Conservation (phyloP, 805 yeast genomes). For the Priceomyces castillae region DNA sequence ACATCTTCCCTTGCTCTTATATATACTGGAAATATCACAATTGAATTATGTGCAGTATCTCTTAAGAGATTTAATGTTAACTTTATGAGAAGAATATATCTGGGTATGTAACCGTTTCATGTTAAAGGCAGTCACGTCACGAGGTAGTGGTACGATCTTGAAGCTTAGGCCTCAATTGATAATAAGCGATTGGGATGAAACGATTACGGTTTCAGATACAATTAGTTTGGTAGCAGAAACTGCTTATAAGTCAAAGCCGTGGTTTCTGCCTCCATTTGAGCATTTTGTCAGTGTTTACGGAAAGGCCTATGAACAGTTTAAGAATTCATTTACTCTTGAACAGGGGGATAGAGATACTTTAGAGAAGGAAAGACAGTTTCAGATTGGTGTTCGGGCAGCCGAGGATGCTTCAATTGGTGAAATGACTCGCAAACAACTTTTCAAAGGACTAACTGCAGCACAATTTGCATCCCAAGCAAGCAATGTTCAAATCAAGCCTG, state of each 20-base stretch:
- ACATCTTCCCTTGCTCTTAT: no score
- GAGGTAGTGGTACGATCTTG: not conserved
- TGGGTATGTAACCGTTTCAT: no score
- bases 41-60: no score
- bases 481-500: slow-evolving; percentile 37
- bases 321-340: slow-evolving; percentile 14
- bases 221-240: slow-evolving; percentile 49
- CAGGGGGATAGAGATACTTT: slow-evolving; percentile 28
- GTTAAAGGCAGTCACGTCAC: not conserved
- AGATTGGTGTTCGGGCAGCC: slow-evolving; percentile 40
- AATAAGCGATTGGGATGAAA: slow-evolving; percentile 67
- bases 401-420: slow-evolving; percentile 50
- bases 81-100: no score
- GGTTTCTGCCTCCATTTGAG: slow-evolving; percentile 36
- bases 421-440: slow-evolving; percentile 35
- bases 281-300: slow-evolving; percentile 46
- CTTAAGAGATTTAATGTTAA: no score
- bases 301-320: slow-evolving; percentile 32
- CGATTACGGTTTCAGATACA: slow-evolving; percentile 56
- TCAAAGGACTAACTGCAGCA: slow-evolving; percentile 36
- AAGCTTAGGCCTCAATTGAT: slow-evolving; percentile 15
- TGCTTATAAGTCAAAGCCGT: slow-evolving; percentile 39
- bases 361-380: slow-evolving; percentile 44
- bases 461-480: slow-evolving; percentile 34
- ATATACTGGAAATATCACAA: no score